phyloP scores from a whole-genome alignment of 768 basidiomycete genomes.

The Hypholoma sublateritium region DNA sequence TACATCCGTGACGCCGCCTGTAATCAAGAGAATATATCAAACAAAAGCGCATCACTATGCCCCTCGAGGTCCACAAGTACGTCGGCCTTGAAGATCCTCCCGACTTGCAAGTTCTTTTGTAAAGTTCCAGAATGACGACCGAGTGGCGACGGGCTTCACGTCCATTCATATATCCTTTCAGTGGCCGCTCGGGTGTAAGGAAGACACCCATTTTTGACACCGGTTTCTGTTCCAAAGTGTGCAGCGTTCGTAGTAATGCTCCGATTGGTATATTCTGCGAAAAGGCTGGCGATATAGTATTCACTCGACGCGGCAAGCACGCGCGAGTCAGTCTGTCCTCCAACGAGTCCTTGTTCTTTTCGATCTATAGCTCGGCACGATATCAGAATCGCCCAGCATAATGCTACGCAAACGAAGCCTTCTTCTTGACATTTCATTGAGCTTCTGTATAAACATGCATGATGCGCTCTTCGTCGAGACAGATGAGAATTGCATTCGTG shows the following conservation, averaged over 20 bases:
- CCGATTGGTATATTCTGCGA: conserved; percentile 73
- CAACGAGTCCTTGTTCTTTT: conserved; percentile 99
- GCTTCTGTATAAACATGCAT: too few species aligned
- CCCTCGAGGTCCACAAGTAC: conserved; percentile 97
- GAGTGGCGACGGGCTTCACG: conserved; percentile 91
- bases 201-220: conserved; percentile 93
- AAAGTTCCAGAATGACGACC: conserved; percentile 86
- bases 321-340: conserved; percentile 93
- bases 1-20: conserved; percentile 88
- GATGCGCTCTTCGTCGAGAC: conserved; percentile 97
- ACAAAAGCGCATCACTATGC: conserved; percentile 82
- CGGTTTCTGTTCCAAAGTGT: conserved; percentile 67
- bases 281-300: conserved; percentile 78
- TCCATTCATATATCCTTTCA: conserved; percentile 96
- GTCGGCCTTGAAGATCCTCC: conserved; percentile 98
- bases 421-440: conserved; percentile 96
- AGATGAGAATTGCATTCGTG: conserved; percentile 94
- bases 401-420: conserved; percentile 92
- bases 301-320: conserved; percentile 84
- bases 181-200: conserved; percentile 91
- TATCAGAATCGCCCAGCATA: conserved; percentile 98
- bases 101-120: conserved; percentile 83
- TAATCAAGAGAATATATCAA: conserved; percentile 83
- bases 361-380: conserved; percentile 93
- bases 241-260: conserved; percentile 32